Percentiles rank a stretch among this genome's conserved stretches.
These are phyloP conservation scores for Melampsora occidentalis DNA, from an alignment of 1,284 basidiomycete genomes.

Conservation along the genomic window DNA sequence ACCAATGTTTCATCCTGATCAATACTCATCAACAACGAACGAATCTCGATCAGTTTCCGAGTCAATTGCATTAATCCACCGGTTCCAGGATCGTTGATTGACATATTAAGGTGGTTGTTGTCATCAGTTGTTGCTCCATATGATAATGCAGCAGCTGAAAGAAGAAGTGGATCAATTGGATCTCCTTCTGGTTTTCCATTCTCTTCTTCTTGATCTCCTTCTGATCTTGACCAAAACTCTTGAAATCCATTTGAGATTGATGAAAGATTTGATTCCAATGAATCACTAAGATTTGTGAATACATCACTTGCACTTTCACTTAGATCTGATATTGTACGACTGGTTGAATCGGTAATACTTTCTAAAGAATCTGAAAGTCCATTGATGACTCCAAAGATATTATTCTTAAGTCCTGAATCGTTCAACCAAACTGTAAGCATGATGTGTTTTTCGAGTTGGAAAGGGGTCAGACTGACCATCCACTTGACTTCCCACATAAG, in stretches of 20 bases:
- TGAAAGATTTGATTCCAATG: neutral
- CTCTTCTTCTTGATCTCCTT: constrained; percentile 11
- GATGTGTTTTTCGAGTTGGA: neutral
- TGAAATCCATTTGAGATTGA: constrained; percentile 2
- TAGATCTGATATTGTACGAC: neutral
- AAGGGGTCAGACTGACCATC: constrained; percentile 28
- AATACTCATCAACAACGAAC: constrained; percentile 86
- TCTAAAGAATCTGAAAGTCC: neutral
- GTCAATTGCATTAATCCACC: constrained; percentile 78
- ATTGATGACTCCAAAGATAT: neutral
- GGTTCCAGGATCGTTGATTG: constrained; percentile 18
- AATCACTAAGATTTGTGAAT: neutral
- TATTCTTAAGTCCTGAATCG: neutral
- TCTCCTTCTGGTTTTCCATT: neutral
- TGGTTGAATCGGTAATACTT: neutral
- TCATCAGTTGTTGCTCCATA: constrained; percentile 6
- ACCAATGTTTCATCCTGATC: constrained; percentile 93
- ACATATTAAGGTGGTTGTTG: neutral
- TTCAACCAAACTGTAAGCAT: neutral
- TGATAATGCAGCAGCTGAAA: constrained; percentile 22
- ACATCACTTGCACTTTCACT: constrained; percentile 4
- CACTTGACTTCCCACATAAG: constrained; percentile 35
- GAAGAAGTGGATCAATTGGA: neutral
- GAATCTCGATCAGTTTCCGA: constrained; percentile 90
- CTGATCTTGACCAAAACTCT: constrained; percentile 9